Evolutionary conservation across 148 eudicot species (phyloP), one percentile per base, ranked within the genome.

Genomic region (Persicaria maculosa): DNA sequence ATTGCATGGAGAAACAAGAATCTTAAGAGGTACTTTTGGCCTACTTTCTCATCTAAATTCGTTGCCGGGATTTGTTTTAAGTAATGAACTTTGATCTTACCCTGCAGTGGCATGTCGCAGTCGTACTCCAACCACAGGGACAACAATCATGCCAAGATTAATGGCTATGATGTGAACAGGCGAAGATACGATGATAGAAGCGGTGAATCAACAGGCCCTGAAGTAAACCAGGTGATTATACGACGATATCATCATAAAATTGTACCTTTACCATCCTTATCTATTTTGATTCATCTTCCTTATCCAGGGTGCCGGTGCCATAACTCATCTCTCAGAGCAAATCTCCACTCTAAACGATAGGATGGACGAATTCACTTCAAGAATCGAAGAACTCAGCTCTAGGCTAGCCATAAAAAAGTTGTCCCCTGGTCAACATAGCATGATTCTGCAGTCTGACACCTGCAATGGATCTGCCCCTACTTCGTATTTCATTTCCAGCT

Each of bases 351-450:
- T 91, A 43, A 86, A 85, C 79, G 97, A 91, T 57, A 84, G 97
- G 68, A 88, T 94, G 88, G 92, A 94, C 74, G 98, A 91, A 80
- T 87, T 94, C 71, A 87, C 96, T 4, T 87, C 84, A 74, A 85
- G 79, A 69, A 81, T 94, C 72, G 97, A 91, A 82, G 97, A 90
- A 77, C 75, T 94, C 31, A 94, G 86, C 79, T 82, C 88, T 61
- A 85, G 88, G 75, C 71, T 94, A 69, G 80, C 79, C 11, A 79
- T 74, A 43, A 85, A 84, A 68, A 87, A 79, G 59, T 53, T 65
- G 15, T 84, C 90, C 48, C 81, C 87, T 2, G 79, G 89, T 70
- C 85, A 81, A 25, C 93, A 87, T 57, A 90, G 80, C 81, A 54
- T 77, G 75, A 80, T 68, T 72, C 31, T 83, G 68, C 91, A 73